Base-by-base conservation (phyloP, 805 yeast genomes). In the Candida corydali region DNA sequence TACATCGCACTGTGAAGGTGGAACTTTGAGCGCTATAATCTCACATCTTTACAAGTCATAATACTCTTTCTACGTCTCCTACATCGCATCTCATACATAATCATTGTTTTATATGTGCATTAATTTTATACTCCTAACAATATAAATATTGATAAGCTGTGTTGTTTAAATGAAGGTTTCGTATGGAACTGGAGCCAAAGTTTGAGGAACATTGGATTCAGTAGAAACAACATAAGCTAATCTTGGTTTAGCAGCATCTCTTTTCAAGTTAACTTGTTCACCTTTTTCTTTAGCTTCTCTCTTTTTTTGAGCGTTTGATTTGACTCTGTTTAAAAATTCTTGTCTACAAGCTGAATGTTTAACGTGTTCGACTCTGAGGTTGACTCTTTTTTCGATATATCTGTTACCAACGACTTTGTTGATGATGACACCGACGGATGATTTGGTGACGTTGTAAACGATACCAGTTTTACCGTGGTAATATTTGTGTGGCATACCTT, bases 401-500 rank as follows among this genome's bases (percentile, higher is more conserved):
- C 98, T 86, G 94, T 85, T 75, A 73, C 98, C 97, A 62, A 93
- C 98, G 71, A 89, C 81, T 85, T 93, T 93, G 94, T 93, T 85
- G 70, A 93, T 73, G 65, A 93, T 86, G 60, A 93, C 93, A 84
- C 98, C 98, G 54, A 93, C 98, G 52, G 98, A 78, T 50, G 95
- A 75, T 82, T 86, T 93, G 84, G 98, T 91, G 57, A 93, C 94
- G 82, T 93, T 93, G 95, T 81, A 93, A 54, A 93, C 81, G 60
- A 93, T 86, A 83, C 98, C 98, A 55, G 98, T 93, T 83, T 89
- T 93, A 76, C 98, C 98, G 82, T 93, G 97, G 96, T 93, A 93
- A 85, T 79, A 89, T 80, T 93, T 93, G 88, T 87, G 96, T 72
- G 98, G 98, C 96, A 93, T 87, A 86, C 98, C 97, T 84, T 91